Conservation (phyloP, 805 yeast genomes). For the Starmerella potacharoeniae region DNA sequence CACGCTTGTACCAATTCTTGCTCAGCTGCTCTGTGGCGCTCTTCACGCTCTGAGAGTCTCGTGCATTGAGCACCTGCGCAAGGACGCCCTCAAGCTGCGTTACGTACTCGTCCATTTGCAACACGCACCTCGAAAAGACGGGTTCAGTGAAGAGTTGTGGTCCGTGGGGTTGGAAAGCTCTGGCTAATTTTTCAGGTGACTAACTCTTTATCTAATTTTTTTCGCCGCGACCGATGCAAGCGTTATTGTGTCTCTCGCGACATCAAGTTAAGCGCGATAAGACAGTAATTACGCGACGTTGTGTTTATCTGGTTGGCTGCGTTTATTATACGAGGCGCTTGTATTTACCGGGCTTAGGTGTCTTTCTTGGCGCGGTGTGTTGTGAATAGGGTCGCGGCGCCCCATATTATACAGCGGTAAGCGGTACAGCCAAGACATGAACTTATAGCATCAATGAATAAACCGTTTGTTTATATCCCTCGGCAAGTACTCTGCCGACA, state of each 20-base stretch:
- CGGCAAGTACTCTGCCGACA: neutral
- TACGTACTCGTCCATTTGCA: conserved; percentile 27
- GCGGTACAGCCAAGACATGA: too few species aligned
- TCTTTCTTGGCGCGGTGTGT: too few species aligned
- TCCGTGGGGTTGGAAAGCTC: neutral
- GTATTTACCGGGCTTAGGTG: too few species aligned
- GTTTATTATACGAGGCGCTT: too few species aligned
- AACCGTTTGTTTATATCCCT: neutral
- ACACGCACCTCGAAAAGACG: neutral
- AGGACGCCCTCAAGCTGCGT: conserved; percentile 67
- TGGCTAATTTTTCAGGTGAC: conserved; percentile 5
- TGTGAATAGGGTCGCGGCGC: too few species aligned
- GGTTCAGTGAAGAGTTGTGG: neutral
- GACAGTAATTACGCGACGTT: too few species aligned
- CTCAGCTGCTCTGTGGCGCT: conserved; percentile 67
- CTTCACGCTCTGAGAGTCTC: conserved; percentile 59
- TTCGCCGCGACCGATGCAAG: neutral
- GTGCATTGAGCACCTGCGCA: conserved; percentile 69
- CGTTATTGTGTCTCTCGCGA: neutral
- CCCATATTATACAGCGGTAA: too few species aligned
- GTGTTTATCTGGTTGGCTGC: too few species aligned
- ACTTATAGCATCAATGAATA: neutral
- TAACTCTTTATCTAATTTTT: neutral
- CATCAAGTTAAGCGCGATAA: too few species aligned
- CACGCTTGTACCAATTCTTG: conserved; percentile 59